phyloP scores from a whole-genome alignment of 2,329 filamentous ascomycete genomes.

The Diaporthe velutina region DNA sequence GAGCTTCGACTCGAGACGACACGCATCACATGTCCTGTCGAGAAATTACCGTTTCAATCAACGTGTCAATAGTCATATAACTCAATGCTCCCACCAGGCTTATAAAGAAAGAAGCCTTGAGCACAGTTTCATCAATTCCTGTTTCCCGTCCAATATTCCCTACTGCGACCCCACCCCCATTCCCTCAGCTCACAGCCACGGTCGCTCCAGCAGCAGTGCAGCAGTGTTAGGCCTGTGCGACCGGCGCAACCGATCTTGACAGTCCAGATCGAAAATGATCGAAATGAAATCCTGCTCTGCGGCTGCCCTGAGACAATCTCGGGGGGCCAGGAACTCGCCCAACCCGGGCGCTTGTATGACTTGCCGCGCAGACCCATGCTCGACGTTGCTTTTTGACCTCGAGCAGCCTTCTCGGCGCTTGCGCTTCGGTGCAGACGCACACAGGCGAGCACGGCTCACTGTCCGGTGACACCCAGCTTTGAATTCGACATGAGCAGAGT shows the following conservation, averaged over 20 bases:
- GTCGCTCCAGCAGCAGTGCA: not conserved
- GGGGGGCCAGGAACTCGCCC: slow-evolving; percentile 3
- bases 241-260: slow-evolving; percentile 3
- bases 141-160: slow-evolving; percentile 17
- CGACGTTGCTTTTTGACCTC: slow-evolving; percentile 2
- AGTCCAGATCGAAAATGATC: slow-evolving; percentile 12
- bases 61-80: slow-evolving; percentile 28
- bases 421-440: slow-evolving; percentile 24
- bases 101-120: slow-evolving; percentile 1
- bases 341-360: slow-evolving; percentile 24
- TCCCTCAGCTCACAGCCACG: not conserved
- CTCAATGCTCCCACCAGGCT: slow-evolving; percentile 4
- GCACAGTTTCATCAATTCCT: not conserved
- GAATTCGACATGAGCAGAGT: not conserved
- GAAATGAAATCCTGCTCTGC: not conserved
- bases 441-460: not conserved
- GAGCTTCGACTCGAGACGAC: slow-evolving; percentile 29
- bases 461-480: not conserved
- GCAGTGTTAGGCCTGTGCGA: not conserved
- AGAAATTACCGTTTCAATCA: slow-evolving; percentile 11
- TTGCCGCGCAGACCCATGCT: slow-evolving; percentile 14
- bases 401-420: slow-evolving; percentile 27
- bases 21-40: slow-evolving; percentile 1
- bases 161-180: not conserved
- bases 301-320: slow-evolving; percentile 3